These are phyloP conservation scores for Mycena vitilis DNA, from an alignment of 768 basidiomycete genomes.

Conservation along the genomic window DNA sequence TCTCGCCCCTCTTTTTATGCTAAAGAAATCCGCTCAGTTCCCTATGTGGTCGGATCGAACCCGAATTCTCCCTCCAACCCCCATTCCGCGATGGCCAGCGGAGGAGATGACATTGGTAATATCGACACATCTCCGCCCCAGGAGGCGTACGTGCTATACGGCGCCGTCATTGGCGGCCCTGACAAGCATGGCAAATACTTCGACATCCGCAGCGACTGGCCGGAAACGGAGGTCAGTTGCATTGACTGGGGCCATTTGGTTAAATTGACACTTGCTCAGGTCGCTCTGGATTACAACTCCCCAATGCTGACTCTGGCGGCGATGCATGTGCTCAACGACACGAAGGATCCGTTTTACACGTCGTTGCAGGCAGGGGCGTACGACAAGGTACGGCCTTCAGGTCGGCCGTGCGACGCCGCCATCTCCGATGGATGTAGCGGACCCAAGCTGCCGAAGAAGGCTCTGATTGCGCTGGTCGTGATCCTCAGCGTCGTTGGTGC, in stretches of 20 bases:
- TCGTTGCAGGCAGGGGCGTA: constrained; percentile 76
- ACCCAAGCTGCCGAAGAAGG: constrained; percentile 66
- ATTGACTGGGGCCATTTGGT: not conserved
- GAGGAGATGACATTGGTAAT: constrained; percentile 74
- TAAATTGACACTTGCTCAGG: constrained; percentile 46
- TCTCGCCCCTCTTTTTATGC: constrained; percentile 8
- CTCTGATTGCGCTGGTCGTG: constrained; percentile 77
- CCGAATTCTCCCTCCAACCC: constrained; percentile 93
- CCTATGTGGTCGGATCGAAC: constrained; percentile 90
- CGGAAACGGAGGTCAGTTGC: constrained; percentile 78
- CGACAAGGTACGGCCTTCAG: constrained; percentile 67
- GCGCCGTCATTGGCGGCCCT: constrained; percentile 91
- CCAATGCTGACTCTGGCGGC: constrained; percentile 90
- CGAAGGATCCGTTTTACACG: constrained; percentile 82
- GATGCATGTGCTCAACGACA: constrained; percentile 76
- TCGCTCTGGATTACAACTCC: constrained; percentile 91
- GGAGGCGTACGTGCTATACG: constrained; percentile 85
- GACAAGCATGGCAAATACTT: constrained; percentile 80
- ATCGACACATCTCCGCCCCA: constrained; percentile 79
- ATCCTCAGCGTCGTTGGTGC: constrained; percentile 72
- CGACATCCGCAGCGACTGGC: constrained; percentile 91
- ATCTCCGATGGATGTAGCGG: constrained; percentile 64
- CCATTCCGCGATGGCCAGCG: constrained; percentile 90
- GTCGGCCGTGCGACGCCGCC: constrained; percentile 83
- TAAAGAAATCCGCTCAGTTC: constrained; percentile 53